Percentiles rank a stretch among this genome's conserved stretches.
phyloP scores from a whole-genome alignment of 208 protist species.

The Angomonas ambiguus region DNA sequence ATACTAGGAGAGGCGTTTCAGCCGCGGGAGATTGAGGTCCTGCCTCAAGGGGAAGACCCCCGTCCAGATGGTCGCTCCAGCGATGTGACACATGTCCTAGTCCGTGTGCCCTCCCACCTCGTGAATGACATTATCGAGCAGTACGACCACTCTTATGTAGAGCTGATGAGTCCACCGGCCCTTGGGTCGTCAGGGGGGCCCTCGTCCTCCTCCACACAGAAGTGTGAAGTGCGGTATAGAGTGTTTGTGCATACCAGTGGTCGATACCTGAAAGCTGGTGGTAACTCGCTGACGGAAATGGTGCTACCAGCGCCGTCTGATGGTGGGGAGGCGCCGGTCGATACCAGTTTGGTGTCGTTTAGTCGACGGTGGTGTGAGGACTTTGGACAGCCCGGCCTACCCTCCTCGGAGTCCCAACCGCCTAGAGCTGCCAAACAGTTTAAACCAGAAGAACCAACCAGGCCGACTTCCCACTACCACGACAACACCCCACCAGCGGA shows the following conservation, averaged over 20 bases:
- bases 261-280: neutral
- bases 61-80: neutral
- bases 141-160: constrained; percentile 20
- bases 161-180: constrained; percentile 23
- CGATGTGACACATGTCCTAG: constrained; percentile 28
- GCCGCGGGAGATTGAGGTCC: constrained; percentile 39
- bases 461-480: no score
- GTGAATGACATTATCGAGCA: constrained; percentile 28
- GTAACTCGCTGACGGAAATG: neutral
- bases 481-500: no score
- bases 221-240: neutral
- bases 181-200: neutral
- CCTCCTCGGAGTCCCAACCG: neutral
- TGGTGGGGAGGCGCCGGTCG: no score
- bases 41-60: constrained; percentile 9
- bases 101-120: constrained; percentile 39
- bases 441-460: neutral
- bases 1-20: constrained; percentile 33
- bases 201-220: neutral
- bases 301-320: neutral
- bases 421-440: neutral
- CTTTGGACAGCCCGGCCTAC: neutral
- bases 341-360: neutral
- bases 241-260: neutral
- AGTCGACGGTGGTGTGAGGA: constrained; percentile 10